A percentile compares a stretch with the other conserved stretches of the same genome.
Evolutionary conservation across 208 protist genomes (phyloP).

Genomic region (Trypanosoma boissoni): DNA sequence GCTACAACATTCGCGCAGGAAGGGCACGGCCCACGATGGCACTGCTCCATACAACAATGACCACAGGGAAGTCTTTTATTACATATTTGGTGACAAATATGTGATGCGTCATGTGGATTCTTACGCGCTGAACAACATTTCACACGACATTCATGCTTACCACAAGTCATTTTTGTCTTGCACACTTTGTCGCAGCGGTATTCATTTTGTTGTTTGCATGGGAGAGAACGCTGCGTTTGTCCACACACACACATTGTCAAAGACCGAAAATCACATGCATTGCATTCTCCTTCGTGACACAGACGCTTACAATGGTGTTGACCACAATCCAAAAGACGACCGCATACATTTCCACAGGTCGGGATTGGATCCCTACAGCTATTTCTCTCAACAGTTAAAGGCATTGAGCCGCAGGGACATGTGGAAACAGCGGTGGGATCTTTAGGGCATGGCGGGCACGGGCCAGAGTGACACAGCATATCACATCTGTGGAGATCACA

Average conservation of each 20-base stretch:
- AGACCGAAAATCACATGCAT: slow-evolving; percentile 36
- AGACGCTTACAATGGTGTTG: slow-evolving; percentile 43
- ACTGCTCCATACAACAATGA: slow-evolving; percentile 66
- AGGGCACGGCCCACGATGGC: slow-evolving; percentile 62
- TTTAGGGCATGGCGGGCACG: slow-evolving; percentile 50
- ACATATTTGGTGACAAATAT: slow-evolving; percentile 51
- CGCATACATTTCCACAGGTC: slow-evolving; percentile 51
- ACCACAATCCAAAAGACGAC: slow-evolving; percentile 56
- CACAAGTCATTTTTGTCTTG: slow-evolving; percentile 65
- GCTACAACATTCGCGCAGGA: slow-evolving; percentile 56
- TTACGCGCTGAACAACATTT: slow-evolving; percentile 57
- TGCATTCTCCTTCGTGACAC: slow-evolving; percentile 56
- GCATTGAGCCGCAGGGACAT: slow-evolving; percentile 54
- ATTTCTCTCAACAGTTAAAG: slow-evolving; percentile 16
- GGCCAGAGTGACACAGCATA: slow-evolving; percentile 53
- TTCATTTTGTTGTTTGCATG: slow-evolving; percentile 36
- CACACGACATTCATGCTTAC: slow-evolving; percentile 60
- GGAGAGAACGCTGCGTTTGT: slow-evolving; percentile 40
- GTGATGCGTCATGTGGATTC: slow-evolving; percentile 31
- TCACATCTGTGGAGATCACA: slow-evolving; percentile 61
- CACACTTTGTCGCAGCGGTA: slow-evolving; percentile 57
- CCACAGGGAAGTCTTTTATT: slow-evolving; percentile 65
- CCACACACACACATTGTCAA: slow-evolving; percentile 51
- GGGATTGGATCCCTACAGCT: slow-evolving; percentile 68
- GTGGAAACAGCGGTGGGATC: slow-evolving; percentile 48